Conservation (phyloP, 208 protist species). For the Ichthyophonus hoferi region DNA sequence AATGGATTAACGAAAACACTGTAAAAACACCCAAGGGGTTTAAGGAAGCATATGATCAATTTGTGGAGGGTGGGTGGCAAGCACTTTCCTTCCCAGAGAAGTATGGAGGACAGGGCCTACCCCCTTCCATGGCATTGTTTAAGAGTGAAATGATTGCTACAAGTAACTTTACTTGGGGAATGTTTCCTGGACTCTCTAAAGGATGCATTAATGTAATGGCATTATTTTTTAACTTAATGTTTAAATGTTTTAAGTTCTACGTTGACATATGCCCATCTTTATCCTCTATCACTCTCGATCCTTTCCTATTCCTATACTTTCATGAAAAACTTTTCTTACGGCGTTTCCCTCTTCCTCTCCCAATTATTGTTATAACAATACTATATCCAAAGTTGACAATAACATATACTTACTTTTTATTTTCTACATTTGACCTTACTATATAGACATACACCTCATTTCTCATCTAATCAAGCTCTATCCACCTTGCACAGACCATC, state of each 20-base stretch:
- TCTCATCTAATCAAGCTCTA: no score
- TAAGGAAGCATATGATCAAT: constrained; percentile 76
- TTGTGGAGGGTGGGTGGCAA: constrained; percentile 71
- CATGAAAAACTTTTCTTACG: no score
- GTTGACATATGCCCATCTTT: no score
- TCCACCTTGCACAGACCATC: neutral
- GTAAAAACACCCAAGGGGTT: constrained; percentile 70
- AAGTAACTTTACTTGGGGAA: constrained; percentile 73
- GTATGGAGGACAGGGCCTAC: constrained; percentile 75
- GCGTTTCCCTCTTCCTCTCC: no score
- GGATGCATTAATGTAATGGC: constrained; percentile 31
- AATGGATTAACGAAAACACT: constrained; percentile 60
- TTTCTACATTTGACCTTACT: no score
- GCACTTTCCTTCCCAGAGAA: constrained; percentile 65
- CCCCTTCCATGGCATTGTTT: constrained; percentile 64
- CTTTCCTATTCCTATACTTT: no score
- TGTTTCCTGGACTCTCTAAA: constrained; percentile 74
- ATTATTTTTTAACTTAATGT: no score
- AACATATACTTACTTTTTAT: no score
- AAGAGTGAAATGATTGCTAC: constrained; percentile 70
- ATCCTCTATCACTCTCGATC: no score
- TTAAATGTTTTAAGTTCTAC: no score
- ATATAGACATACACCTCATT: no score
- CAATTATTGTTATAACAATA: neutral
- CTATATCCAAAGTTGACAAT: neutral